phyloP scores from a whole-genome alignment of 2,329 filamentous ascomycete species.

The Curvularia spicifera region DNA sequence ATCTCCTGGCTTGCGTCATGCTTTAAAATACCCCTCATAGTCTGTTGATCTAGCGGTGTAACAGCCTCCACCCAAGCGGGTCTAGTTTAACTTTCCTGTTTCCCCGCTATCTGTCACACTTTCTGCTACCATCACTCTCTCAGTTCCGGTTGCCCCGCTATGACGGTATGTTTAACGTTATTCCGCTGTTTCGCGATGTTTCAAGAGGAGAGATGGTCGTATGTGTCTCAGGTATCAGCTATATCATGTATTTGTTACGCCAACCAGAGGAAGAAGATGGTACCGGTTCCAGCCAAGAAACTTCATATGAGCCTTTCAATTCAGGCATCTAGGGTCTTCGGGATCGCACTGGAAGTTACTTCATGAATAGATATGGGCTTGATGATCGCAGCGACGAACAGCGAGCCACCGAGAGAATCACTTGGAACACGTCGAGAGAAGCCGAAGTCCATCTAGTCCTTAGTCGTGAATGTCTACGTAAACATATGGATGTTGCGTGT shows the following conservation, averaged over 20 bases:
- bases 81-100: background rate
- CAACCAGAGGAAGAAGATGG: background rate
- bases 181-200: background rate
- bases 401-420: too few relatives aligned
- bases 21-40: background rate
- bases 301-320: too few relatives aligned
- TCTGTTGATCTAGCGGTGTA: background rate
- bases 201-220: background rate
- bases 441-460: too few relatives aligned
- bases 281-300: too few relatives aligned
- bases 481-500: too few relatives aligned
- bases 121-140: background rate
- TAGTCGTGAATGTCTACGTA: too few relatives aligned
- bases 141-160: background rate
- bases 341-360: too few relatives aligned
- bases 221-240: background rate
- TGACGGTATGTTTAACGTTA: background rate
- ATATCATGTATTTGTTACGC: background rate
- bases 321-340: too few relatives aligned
- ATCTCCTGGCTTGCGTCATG: background rate
- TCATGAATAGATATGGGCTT: too few relatives aligned
- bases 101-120: background rate
- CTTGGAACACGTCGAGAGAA: too few relatives aligned
- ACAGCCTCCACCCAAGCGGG: background rate
- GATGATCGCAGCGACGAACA: too few relatives aligned